Percentiles rank a stretch among this genome's conserved stretches.
Evolutionary conservation across 352 stramenopile genomes (phyloP).

Genomic region (Phytophthora uliginosa): DNA sequence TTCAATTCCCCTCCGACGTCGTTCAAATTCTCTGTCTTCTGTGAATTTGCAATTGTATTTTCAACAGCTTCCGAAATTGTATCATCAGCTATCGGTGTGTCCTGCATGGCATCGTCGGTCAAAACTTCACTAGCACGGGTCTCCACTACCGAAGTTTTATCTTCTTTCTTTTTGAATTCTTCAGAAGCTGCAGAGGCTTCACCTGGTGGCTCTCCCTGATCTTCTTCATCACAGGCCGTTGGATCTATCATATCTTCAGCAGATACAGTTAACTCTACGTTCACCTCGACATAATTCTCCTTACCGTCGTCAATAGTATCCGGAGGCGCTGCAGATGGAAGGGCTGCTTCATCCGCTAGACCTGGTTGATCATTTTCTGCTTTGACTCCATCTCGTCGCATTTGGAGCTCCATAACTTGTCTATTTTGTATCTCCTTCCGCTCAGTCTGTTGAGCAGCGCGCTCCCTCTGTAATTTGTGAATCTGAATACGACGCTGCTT

Average conservation of each 20-base stretch:
- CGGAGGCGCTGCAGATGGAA: background rate
- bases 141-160: background rate
- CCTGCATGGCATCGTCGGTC: background rate
- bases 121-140: background rate
- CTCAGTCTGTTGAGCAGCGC: slow-evolving; percentile 40
- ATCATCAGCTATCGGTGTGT: background rate
- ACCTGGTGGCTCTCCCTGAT: background rate
- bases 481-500: slow-evolving; percentile 74
- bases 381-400: background rate
- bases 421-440: slow-evolving; percentile 10
- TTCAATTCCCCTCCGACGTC: background rate
- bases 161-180: background rate
- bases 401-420: slow-evolving; percentile 18
- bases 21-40: background rate
- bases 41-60: background rate
- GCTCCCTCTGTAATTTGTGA: slow-evolving; percentile 69
- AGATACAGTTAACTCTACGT: background rate
- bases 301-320: background rate
- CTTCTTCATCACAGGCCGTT: background rate
- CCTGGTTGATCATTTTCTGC: background rate
- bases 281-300: background rate
- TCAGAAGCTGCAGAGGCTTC: background rate
- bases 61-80: background rate
- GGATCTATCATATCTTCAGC: background rate
- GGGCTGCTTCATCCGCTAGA: background rate